These are phyloP conservation scores for Didymella arachidicola DNA, from an alignment of 2,329 filamentous ascomycete genomes.

Conservation along the genomic window DNA sequence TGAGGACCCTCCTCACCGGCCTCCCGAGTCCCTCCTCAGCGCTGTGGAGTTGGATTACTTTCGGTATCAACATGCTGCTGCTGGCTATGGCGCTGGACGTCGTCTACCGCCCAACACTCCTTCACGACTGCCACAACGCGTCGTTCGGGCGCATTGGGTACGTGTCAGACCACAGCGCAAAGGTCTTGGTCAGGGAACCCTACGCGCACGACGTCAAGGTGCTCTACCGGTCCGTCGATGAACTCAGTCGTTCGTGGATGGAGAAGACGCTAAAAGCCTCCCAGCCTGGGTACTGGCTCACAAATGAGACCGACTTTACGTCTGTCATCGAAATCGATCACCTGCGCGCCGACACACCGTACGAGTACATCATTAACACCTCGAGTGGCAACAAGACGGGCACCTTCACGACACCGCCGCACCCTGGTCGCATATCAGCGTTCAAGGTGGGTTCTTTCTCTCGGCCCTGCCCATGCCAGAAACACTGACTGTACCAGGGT, in stretches of 20 bases:
- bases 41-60: constrained; percentile 70
- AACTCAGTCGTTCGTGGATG: constrained; percentile 41
- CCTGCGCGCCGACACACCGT: constrained; percentile 74
- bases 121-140: constrained; percentile 75
- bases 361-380: constrained; percentile 74
- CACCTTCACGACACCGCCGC: constrained; percentile 79
- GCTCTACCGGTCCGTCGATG: constrained; percentile 43
- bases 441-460: constrained; percentile 46
- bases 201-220: constrained; percentile 70
- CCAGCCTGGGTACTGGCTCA: constrained; percentile 60
- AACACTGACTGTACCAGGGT: constrained; percentile 42
- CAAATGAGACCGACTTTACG: constrained; percentile 84
- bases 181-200: constrained; percentile 84
- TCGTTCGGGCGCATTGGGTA: constrained; percentile 89
- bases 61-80: constrained; percentile 75
- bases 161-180: constrained; percentile 80
- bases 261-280: constrained; percentile 41
- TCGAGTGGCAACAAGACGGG: constrained; percentile 84
- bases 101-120: constrained; percentile 74
- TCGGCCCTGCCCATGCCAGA: not conserved
- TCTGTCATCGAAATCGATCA: constrained; percentile 71
- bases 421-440: constrained; percentile 66
- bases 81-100: constrained; percentile 77
- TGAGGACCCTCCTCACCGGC: constrained; percentile 76
- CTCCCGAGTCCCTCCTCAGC: constrained; percentile 75